Base-by-base conservation (phyloP, 2,329 filamentous ascomycete species). In the Venturia pyrina region DNA sequence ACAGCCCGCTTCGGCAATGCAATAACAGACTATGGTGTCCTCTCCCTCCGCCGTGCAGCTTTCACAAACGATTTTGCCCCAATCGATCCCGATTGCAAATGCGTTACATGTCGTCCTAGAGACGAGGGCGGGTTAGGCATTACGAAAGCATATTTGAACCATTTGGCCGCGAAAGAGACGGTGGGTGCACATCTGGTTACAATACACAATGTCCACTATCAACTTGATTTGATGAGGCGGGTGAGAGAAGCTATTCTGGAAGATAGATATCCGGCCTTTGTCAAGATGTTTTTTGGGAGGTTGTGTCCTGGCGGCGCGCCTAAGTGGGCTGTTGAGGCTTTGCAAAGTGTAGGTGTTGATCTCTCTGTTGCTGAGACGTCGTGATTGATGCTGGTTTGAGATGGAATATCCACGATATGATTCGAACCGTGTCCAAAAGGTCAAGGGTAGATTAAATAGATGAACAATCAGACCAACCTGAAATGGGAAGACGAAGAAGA, bases 191-290 rank as follows among this genome's bases (percentile, higher is more conserved):
- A 89, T 78, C 73, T 89, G 74, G 79, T 99, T 65, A 96, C 91
- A 0, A 91, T 98, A 73, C 95, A 99, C 76, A 99, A 99, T 73
- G 91, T 99, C 34, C 91, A 92, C 79, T 96, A 96, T 73, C 86
- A 96, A 74, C 81, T 99, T 65, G 84, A 89, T 67, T 79, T 99
- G 71, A 97, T 98, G 92, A 80, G 83, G 24, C 80, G 84, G 67
- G 84, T 87, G 15, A 84, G 93, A 67, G 81, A 90, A 68, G 87
- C 95, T 19, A 91, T 98, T 68, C 78, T 96, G 8, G 88, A 88
- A 68, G 92, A 96, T 73, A 78, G 81, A 63, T 98, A 89, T 75
- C 93, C 95, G 1, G 83, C 80, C 1, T 96, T 95, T 71, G 74
- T 97, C 68, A 86, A 80, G 70, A 78, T 83, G 43, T 98, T 96